A percentile compares a stretch with the other conserved stretches of the same genome.
These are phyloP conservation scores for Pythium brachiatum DNA, from an alignment of 352 stramenopile genomes.

Conservation along the genomic window DNA sequence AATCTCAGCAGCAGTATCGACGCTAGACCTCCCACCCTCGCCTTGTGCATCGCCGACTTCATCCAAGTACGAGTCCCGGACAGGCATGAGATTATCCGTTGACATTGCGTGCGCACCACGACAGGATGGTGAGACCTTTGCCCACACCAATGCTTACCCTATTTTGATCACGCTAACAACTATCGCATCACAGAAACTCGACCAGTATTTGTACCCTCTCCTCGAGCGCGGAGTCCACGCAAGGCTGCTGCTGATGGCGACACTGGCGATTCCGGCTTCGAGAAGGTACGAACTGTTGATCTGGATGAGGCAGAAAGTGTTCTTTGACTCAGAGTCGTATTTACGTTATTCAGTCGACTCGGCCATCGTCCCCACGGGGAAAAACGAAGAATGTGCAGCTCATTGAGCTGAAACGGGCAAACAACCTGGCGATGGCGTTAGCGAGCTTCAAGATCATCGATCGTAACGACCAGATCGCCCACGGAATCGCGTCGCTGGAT, in stretches of 20 bases:
- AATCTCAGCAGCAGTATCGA: background rate
- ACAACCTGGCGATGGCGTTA: slow-evolving; percentile 72
- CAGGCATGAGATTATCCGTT: slow-evolving; percentile 48
- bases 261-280: slow-evolving; percentile 38
- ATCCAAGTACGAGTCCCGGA: slow-evolving; percentile 51
- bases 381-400: slow-evolving; percentile 75
- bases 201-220: slow-evolving; percentile 51
- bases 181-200: slow-evolving; percentile 33
- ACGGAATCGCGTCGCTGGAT: slow-evolving; percentile 59
- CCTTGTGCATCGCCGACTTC: slow-evolving; percentile 10
- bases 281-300: slow-evolving; percentile 44
- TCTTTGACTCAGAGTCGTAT: background rate
- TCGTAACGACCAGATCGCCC: slow-evolving; percentile 60
- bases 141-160: no score
- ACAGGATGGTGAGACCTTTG: slow-evolving; percentile 43
- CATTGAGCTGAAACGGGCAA: slow-evolving; percentile 76
- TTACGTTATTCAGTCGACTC: slow-evolving; percentile 26
- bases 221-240: slow-evolving; percentile 35
- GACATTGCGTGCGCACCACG: slow-evolving; percentile 40
- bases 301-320: background rate
- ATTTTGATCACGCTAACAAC: no score
- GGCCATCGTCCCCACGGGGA: slow-evolving; percentile 63
- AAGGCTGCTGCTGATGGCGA: slow-evolving; percentile 20
- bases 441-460: slow-evolving; percentile 78
- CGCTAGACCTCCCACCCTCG: background rate